These are phyloP conservation scores for Hordeum vulgare DNA, from an alignment of 176 grass and related monocot species.

Conservation along the genomic window MorexV3_pseudomolecules_assembly NC_058520.1:29861298-29861797, in stretches of 20 bases:
- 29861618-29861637: not conserved
- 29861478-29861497: slow-evolving; percentile 61
- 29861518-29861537: slow-evolving; percentile 81
- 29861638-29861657: not conserved
- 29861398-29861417: slow-evolving; percentile 78
- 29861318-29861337: slow-evolving; percentile 80
- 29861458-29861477: slow-evolving; percentile 62
- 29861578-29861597: slow-evolving; percentile 36
- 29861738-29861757: not conserved
- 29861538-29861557: slow-evolving; percentile 85
- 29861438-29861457: slow-evolving; percentile 72
- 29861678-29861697: not conserved
- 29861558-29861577: slow-evolving; percentile 67
- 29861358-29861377: slow-evolving; percentile 94
- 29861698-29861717: not conserved
- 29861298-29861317: slow-evolving; percentile 50
- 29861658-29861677: not conserved
- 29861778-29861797: not conserved
- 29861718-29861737: not conserved
- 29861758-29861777: not conserved
- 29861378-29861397: slow-evolving; percentile 52
- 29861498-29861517: slow-evolving; percentile 84
- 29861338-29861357: slow-evolving; percentile 72
- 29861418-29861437: slow-evolving; percentile 77
- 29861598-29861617: not conserved